These are phyloP conservation scores for Saturnispora dispora DNA, from an alignment of 805 yeast species.

Conservation along the genomic window DNA sequence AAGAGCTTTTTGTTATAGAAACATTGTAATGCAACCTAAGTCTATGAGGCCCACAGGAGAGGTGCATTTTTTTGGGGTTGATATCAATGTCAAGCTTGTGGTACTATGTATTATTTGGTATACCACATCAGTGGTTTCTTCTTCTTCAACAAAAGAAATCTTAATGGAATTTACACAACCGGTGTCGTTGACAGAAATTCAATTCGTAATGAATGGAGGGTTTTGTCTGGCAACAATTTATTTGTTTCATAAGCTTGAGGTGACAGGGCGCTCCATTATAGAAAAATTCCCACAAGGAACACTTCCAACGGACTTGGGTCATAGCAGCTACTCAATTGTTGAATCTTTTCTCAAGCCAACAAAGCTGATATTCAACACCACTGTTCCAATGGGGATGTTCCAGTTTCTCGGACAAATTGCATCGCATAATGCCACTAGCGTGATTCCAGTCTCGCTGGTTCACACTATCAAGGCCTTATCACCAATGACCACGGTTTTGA, in stretches of 20 bases:
- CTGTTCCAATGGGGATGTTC: conserved; percentile 90
- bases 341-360: conserved; percentile 46
- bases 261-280: conserved; percentile 14
- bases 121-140: conserved; percentile 66
- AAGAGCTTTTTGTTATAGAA: background rate
- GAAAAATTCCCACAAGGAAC: conserved; percentile 40
- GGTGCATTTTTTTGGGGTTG: conserved; percentile 2
- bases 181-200: conserved; percentile 81
- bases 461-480: conserved; percentile 90
- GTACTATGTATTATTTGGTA: conserved; percentile 72
- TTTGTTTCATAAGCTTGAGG: conserved; percentile 12
- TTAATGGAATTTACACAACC: conserved; percentile 66
- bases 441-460: conserved; percentile 89
- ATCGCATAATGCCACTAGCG: conserved; percentile 83
- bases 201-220: conserved; percentile 63
- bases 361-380: conserved; percentile 43
- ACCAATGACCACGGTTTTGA: conserved; percentile 79
- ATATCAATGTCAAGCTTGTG: conserved; percentile 24
- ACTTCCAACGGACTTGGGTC: conserved; percentile 32
- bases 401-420: conserved; percentile 90
- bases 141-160: conserved; percentile 73
- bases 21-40: background rate
- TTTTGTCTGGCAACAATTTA: conserved; percentile 38
- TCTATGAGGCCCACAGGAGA: background rate
- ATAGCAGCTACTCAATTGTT: conserved; percentile 22